A percentile compares a stretch with the other conserved stretches of the same genome.
phyloP scores from a whole-genome alignment of 352 stramenopile species.

The Aphanomyces stellatus region DNA sequence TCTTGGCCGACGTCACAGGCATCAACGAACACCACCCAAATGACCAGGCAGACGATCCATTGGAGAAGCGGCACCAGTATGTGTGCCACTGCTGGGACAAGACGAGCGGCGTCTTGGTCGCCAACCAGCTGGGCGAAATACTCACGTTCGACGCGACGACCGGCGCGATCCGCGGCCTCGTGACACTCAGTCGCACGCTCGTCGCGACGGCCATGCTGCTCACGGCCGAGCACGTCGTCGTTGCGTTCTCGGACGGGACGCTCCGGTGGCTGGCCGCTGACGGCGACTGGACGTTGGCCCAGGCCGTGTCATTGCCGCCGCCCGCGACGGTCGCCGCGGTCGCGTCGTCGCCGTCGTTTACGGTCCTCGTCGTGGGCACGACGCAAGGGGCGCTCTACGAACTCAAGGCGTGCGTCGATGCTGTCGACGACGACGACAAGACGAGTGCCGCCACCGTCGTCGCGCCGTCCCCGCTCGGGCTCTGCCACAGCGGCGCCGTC shows the following conservation, averaged over 20 bases:
- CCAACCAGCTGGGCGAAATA: slow-evolving; percentile 47
- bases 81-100: slow-evolving; percentile 53
- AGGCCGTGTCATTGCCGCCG: not conserved
- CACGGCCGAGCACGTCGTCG: slow-evolving; percentile 4
- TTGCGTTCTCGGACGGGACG: slow-evolving; percentile 1
- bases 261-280: slow-evolving; percentile 1
- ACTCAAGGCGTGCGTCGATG: slow-evolving; percentile 39
- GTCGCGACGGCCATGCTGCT: not conserved
- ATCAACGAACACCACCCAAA: not conserved
- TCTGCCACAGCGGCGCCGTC: slow-evolving; percentile 40
- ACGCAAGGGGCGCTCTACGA: slow-evolving; percentile 49
- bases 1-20: slow-evolving; percentile 24
- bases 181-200: slow-evolving; percentile 30
- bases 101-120: slow-evolving; percentile 33
- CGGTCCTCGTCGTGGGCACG: slow-evolving; percentile 53
- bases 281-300: not conserved
- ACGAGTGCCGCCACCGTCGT: slow-evolving; percentile 19
- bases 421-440: slow-evolving; percentile 55
- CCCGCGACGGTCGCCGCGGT: slow-evolving; percentile 34
- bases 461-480: slow-evolving; percentile 33
- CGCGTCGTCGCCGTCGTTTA: slow-evolving; percentile 38
- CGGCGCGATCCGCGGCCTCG: slow-evolving; percentile 26
- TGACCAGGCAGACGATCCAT: not conserved
- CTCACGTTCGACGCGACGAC: slow-evolving; percentile 38
- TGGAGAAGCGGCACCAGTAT: slow-evolving; percentile 40